Conservation (phyloP, 2,329 filamentous ascomycete genomes). For the Colletotrichum sp. region DNA sequence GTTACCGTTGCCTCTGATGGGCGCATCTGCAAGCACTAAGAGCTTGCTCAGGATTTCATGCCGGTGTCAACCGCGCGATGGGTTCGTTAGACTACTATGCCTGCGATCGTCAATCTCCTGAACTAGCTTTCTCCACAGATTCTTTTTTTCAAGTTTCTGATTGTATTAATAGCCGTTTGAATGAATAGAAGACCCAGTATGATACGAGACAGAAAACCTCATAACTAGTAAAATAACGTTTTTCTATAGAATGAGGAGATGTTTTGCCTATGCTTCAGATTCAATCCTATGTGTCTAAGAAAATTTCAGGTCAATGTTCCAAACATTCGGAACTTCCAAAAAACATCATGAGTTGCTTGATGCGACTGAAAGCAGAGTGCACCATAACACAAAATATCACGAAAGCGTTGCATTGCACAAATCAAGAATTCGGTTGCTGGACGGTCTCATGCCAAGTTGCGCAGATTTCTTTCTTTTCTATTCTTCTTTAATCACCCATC, state of each 20-base stretch:
- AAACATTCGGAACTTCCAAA: neutral
- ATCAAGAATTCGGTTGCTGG: neutral
- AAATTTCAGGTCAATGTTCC: neutral
- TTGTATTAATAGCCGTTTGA: neutral
- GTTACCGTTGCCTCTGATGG: neutral
- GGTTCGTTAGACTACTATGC: neutral
- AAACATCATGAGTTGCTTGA: neutral
- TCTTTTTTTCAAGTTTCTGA: neutral
- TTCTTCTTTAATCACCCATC: neutral
- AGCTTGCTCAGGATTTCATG: neutral
- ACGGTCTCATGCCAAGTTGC: neutral
- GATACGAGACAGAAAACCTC: neutral
- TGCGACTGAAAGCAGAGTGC: neutral
- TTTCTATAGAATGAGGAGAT: neutral
- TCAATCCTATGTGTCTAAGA: too few species aligned
- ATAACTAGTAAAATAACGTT: neutral
- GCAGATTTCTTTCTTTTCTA: neutral
- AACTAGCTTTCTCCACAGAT: neutral
- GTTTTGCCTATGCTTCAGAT: too few species aligned
- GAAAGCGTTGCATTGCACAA: neutral
- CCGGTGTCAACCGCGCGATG: neutral
- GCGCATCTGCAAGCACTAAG: neutral
- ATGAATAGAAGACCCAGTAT: neutral
- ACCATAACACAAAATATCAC: neutral
- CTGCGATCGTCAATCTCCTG: neutral